phyloP scores from a whole-genome alignment of 2,329 filamentous ascomycete genomes.

The Berkeleyomyces basicola region DNA sequence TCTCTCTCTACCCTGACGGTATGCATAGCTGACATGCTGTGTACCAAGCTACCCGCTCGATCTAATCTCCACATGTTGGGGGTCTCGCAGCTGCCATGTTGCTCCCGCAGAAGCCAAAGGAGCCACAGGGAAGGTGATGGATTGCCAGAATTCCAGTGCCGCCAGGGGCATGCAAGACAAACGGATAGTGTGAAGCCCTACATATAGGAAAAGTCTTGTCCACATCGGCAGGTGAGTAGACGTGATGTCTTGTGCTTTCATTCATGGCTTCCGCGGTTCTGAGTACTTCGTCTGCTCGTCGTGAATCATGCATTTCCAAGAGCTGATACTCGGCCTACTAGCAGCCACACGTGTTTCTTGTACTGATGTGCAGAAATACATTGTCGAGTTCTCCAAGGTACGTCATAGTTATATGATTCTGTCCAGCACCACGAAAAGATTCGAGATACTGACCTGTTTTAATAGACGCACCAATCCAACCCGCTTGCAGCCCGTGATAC shows the following conservation, averaged over 20 bases:
- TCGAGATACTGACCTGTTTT: not conserved
- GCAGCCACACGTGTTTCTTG: not conserved
- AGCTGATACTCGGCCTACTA: not conserved
- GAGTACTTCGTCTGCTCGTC: not conserved
- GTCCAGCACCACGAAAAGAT: not conserved
- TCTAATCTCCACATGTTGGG: not conserved
- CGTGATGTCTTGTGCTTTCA: not conserved
- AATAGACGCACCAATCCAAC: not conserved
- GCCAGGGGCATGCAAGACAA: not conserved
- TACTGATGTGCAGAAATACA: not conserved
- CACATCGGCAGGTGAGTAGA: not conserved
- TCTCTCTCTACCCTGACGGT: not conserved
- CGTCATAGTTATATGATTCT: not conserved
- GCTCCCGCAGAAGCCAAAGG: not conserved
- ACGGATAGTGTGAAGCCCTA: not conserved
- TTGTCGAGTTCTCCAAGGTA: conserved; percentile 8
- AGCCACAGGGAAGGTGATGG: not conserved
- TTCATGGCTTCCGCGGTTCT: not conserved
- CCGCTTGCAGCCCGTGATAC: not conserved
- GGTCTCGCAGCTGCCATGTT: not conserved
- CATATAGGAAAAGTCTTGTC: not conserved
- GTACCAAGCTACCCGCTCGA: conserved; percentile 1
- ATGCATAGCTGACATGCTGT: not conserved
- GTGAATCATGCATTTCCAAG: not conserved
- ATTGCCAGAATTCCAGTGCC: not conserved